A percentile compares a stretch with the other conserved stretches of the same genome.
Evolutionary conservation across 169 alveolate species (phyloP).

Genomic region (Plasmodium blacklocki): DNA sequence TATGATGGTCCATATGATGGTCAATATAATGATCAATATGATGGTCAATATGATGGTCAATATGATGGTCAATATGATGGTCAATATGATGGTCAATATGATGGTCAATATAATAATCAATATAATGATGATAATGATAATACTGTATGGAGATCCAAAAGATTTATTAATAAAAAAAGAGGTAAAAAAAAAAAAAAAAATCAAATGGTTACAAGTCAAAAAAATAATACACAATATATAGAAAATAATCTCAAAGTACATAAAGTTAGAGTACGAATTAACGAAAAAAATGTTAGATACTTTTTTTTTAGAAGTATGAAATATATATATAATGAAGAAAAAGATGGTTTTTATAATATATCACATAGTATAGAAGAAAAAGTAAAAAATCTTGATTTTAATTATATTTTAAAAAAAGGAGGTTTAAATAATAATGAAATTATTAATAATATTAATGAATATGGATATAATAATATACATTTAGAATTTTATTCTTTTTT

Average conservation of each 20-base stretch:
- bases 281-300: conserved; percentile 58
- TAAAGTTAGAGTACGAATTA: conserved; percentile 37
- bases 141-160: not conserved
- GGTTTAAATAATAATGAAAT: conserved; percentile 86
- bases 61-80: no score
- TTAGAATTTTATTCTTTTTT: conserved; percentile 79
- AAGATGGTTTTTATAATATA: conserved; percentile 79
- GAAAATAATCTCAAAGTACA: conserved; percentile 8
- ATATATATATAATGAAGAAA: conserved; percentile 79
- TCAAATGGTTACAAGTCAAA: not conserved
- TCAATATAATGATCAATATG: no score
- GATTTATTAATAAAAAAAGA: not conserved
- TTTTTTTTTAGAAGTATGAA: conserved; percentile 77
- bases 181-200: not conserved
- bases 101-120: no score
- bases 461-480: conserved; percentile 81
- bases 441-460: conserved; percentile 74
- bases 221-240: not conserved
- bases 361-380: conserved; percentile 76
- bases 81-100: no score
- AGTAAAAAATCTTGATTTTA: conserved; percentile 79
- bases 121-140: no score
- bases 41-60: no score
- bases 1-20: no score
- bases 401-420: conserved; percentile 82